Conservation (phyloP, 805 yeast genomes). For the Kodamaea hsintzibuensis region DNA sequence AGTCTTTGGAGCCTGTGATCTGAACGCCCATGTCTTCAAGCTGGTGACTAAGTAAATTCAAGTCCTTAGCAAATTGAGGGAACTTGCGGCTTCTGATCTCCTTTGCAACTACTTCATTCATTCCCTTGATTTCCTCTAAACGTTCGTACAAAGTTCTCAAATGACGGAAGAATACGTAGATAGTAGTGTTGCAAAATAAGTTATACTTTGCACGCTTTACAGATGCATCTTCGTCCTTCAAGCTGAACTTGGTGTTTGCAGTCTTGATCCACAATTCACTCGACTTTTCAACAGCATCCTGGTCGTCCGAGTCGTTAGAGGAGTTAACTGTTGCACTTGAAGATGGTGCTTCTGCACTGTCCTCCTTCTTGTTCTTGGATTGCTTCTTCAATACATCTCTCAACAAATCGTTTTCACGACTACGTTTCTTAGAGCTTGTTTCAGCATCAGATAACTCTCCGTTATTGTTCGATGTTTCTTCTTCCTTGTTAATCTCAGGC, state of each 20-base stretch:
- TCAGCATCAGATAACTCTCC: constrained; percentile 15
- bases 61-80: constrained; percentile 82
- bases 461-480: constrained; percentile 16
- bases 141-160: constrained; percentile 80
- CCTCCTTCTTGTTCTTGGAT: constrained; percentile 36
- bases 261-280: constrained; percentile 47
- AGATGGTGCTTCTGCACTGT: constrained; percentile 35
- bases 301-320: constrained; percentile 32
- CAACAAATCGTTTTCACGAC: constrained; percentile 56
- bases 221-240: constrained; percentile 24
- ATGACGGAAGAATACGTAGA: constrained; percentile 87
- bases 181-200: constrained; percentile 82
- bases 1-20: constrained; percentile 60
- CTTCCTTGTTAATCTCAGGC: constrained; percentile 6
- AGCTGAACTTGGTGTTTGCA: constrained; percentile 27
- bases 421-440: constrained; percentile 44
- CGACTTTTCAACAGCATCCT: constrained; percentile 35
- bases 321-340: constrained; percentile 23
- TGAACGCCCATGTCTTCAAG: constrained; percentile 78
- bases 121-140: constrained; percentile 69
- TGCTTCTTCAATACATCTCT: constrained; percentile 62
- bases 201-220: constrained; percentile 61
- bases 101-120: constrained; percentile 67
- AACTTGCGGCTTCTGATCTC: constrained; percentile 66
- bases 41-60: constrained; percentile 78